Evolutionary conservation across 1,284 basidiomycete species (phyloP), one percentile per base, ranked within the genome.

Genomic region (Trichosporon sp.): DNA sequence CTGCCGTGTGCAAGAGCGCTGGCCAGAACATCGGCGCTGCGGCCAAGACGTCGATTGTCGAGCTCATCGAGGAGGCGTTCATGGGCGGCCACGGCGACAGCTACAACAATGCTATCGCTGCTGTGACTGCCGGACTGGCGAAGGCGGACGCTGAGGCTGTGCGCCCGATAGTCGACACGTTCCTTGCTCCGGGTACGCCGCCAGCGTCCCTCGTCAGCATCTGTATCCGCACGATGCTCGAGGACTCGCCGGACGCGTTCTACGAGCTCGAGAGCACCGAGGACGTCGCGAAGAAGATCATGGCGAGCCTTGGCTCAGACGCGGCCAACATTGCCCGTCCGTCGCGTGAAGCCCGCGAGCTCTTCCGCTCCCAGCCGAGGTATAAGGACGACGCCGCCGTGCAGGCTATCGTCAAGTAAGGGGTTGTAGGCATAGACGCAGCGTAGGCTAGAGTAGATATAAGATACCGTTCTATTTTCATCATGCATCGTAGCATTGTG

Each of bases 1-100:
- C 92, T 0, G 87, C 90, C 38, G 94, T 97, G 2, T 88, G 94
- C 21, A 85, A 84, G 63, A 92, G 87, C 78, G 94, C 90, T 0
- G 88, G 88, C 2, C 86, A 88, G 71, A 93, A 94, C 78, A 87
- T 96, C 16, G 91, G 93, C 2, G 89, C 91, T 19, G 90, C 90
- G 75, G 90, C 90, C 14, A 88, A 89, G 73, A 90, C 91, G 66
- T 84, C 88, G 0, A 90, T 93, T 70, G 81, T 91, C 37, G 92
- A 94, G 76, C 83, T 98, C 43, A 87, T 95, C 2, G 84, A 87
- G 12, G 92, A 95, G 68, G 89, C 93, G 0, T 96, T 96, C 86
- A 87, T 88, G 63, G 91, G 43, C 38, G 32, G 16, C 10, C 64
- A 61, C 37, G 46, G 43, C 56, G 93, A 95, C 75, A 84, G 89